Evolutionary conservation across 805 yeast genomes (phyloP), one percentile per base, ranked within the genome.

Genomic region (Suhomyces tanzawaensis): DNA sequence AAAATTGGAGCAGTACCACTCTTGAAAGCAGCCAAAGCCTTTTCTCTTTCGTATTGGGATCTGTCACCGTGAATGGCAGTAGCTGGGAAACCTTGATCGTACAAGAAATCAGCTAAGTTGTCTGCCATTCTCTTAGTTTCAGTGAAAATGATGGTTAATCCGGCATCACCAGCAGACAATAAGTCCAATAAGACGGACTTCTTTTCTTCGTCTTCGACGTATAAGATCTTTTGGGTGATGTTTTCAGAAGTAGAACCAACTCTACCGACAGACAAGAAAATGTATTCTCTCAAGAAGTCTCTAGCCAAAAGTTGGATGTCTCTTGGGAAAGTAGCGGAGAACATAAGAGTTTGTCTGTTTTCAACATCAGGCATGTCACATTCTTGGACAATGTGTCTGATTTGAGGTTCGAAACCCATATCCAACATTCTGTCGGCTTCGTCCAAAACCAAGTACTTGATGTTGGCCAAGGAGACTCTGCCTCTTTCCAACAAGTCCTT

Each of bases 381-480:
- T 51, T 85, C 95, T 69, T 91, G 95, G 46, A 93, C 99, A 60
- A 93, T 91, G 66, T 89, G 85, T 79, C 99, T 87, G 63, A 93
- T 93, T 77, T 93, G 99, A 50, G 97, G 97, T 76, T 93, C 99
- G 74, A 93, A 93, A 79, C 99, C 99, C 98, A 93, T 93, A 81
- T 93, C 99, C 72, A 93, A 82, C 99, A 93, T 93, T 76, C 99
- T 87, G 72, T 93, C 99, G 60, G 99, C 99, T 77, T 91, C 99
- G 71, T 91, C 99, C 52, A 93, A 77, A 37, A 93, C 97, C 64
- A 93, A 79, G 69, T 87, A 93, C 66, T 85, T 88, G 69, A 91
- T 88, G 69, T 86, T 88, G 49, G 79, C 76, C 60, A 93, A 76
- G 31, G 97, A 89, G 53, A 93, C 86, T 57, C 81, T 75, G 59